A percentile compares a stretch with the other conserved stretches of the same genome.
These are phyloP conservation scores for Yamadazyma sp. DNA, from an alignment of 805 yeast species.

Conservation along the genomic window DNA sequence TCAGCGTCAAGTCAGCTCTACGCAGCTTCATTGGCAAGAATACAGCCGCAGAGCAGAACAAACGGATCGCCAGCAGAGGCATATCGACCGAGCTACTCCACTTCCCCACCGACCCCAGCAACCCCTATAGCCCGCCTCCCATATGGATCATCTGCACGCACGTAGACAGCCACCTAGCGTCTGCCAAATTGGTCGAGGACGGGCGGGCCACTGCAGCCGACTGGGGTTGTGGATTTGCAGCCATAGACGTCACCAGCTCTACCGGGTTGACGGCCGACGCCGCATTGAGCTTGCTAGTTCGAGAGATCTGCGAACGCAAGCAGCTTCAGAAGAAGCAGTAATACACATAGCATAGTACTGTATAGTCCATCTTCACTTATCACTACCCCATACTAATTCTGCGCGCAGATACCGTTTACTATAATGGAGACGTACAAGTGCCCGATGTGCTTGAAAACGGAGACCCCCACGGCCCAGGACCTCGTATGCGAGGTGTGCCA, in stretches of 20 bases:
- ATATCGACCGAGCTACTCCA: slow-evolving; percentile 20
- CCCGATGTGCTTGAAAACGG: slow-evolving; percentile 20
- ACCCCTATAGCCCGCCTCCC: slow-evolving; percentile 55
- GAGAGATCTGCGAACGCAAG: slow-evolving; percentile 56
- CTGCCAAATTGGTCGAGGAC: slow-evolving; percentile 57
- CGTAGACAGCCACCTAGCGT: slow-evolving; percentile 51
- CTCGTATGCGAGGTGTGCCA: slow-evolving; percentile 25
- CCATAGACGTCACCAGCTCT: slow-evolving; percentile 50
- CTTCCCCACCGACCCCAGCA: slow-evolving; percentile 33
- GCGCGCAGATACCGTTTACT: too few relatives aligned
- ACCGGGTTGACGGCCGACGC: slow-evolving; percentile 48
- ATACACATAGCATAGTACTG: slow-evolving; percentile 1
- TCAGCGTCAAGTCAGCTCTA: slow-evolving; percentile 56
- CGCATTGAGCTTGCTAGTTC: slow-evolving; percentile 52
- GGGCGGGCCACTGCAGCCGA: slow-evolving; percentile 56
- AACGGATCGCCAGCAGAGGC: slow-evolving; percentile 26
- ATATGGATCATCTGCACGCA: slow-evolving; percentile 68
- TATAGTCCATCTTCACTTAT: background rate
- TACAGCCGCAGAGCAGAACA: slow-evolving; percentile 19
- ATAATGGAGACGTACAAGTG: too few relatives aligned
- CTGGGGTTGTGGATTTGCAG: slow-evolving; percentile 69
- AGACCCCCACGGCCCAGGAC: slow-evolving; percentile 12
- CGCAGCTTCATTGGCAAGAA: slow-evolving; percentile 54
- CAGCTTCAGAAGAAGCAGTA: slow-evolving; percentile 1
- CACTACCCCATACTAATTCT: too few relatives aligned